Percentiles rank a stretch among this genome's conserved stretches.
phyloP scores from a whole-genome alignment of 352 stramenopile species.

The Phytophthora capsici region DNA sequence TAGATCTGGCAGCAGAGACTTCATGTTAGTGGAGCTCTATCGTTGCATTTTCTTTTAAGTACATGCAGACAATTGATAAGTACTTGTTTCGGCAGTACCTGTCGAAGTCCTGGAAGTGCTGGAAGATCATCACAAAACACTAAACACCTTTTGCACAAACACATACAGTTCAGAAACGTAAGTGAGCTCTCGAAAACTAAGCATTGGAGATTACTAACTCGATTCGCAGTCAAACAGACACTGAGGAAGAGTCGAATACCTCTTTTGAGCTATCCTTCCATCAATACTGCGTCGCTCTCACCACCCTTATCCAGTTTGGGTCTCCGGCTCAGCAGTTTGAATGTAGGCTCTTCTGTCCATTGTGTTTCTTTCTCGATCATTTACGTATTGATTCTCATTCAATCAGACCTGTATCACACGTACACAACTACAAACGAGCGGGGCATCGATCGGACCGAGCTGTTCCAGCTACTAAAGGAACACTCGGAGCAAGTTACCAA shows the following conservation, averaged over 20 bases:
- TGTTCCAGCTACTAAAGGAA: slow-evolving; percentile 66
- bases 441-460: slow-evolving; percentile 59
- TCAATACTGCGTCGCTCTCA: slow-evolving; percentile 58
- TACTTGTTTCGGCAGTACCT: slow-evolving; percentile 36
- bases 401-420: slow-evolving; percentile 59
- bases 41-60: background rate
- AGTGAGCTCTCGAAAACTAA: slow-evolving; percentile 1
- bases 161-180: slow-evolving; percentile 16
- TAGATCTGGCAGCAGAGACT: slow-evolving; percentile 40
- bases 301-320: slow-evolving; percentile 53
- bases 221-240: slow-evolving; percentile 5
- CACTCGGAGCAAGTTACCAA: slow-evolving; percentile 38
- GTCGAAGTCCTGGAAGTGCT: slow-evolving; percentile 46
- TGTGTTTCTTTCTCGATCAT: background rate
- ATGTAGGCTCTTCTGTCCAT: slow-evolving; percentile 39
- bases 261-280: slow-evolving; percentile 48
- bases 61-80: too few species aligned
- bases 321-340: slow-evolving; percentile 56
- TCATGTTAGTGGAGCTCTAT: slow-evolving; percentile 33
- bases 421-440: slow-evolving; percentile 61
- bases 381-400: too few species aligned
- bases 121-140: slow-evolving; percentile 46
- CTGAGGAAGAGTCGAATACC: background rate
- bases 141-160: slow-evolving; percentile 54
- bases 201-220: too few species aligned